Conservation (phyloP, 257 asterid species). For the Solanum clarkiae region DNA sequence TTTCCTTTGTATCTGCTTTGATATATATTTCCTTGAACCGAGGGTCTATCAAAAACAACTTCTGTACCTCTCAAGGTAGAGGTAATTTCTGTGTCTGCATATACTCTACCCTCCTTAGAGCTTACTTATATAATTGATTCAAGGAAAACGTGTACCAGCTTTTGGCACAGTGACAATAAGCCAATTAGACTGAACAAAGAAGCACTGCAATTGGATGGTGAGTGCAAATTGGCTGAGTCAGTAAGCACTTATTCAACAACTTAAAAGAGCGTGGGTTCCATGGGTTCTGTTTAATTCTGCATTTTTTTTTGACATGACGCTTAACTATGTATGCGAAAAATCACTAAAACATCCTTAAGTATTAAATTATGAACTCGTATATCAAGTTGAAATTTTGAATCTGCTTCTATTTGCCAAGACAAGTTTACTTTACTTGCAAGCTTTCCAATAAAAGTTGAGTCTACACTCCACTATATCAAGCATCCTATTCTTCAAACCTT, state of each 20-base stretch:
- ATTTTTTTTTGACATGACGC: neutral
- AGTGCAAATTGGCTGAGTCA: slow-evolving; percentile 20
- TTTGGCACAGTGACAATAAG: neutral
- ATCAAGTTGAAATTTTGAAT: neutral
- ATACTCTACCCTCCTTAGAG: neutral
- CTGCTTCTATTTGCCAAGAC: neutral
- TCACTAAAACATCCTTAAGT: neutral
- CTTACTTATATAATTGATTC: neutral
- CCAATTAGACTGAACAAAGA: neutral
- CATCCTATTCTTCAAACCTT: slow-evolving; percentile 11
- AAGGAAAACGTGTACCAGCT: neutral
- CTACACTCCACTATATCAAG: slow-evolving; percentile 30
- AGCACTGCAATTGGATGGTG: slow-evolving; percentile 7
- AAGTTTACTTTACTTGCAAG: neutral
- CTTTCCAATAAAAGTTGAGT: slow-evolving; percentile 30
- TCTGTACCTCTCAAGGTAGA: neutral
- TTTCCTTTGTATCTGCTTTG: neutral
- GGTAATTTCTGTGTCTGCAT: neutral
- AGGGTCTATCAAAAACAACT: neutral
- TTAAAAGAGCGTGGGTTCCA: neutral
- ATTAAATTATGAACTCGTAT: neutral
- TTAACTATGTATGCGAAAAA: neutral
- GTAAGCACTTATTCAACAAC: slow-evolving; percentile 16
- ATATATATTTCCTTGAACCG: neutral
- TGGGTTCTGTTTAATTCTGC: neutral